Conservation (phyloP, 2,329 filamentous ascomycete genomes). For the Fusarium piperis region DNA sequence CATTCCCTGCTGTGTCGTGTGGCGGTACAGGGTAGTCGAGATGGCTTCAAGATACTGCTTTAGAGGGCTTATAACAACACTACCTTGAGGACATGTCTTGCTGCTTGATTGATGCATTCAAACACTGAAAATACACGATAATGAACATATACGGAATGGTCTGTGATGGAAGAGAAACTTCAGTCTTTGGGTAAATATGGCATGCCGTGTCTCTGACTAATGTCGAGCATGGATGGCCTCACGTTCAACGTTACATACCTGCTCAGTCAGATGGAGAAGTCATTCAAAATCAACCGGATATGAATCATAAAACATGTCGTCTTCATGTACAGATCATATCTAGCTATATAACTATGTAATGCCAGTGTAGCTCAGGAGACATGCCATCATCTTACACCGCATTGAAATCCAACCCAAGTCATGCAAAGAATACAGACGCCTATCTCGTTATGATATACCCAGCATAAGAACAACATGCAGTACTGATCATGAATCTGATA, state of each 20-base stretch:
- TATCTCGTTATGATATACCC: conserved; percentile 12
- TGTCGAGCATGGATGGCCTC: not conserved
- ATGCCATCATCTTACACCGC: conserved; percentile 5
- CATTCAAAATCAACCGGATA: not conserved
- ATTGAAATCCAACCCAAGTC: conserved; percentile 16
- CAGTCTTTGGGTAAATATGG: not conserved
- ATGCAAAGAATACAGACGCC: conserved; percentile 14
- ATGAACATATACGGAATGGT: not conserved
- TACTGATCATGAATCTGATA: not conserved
- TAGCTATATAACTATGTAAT: not conserved
- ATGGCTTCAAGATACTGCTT: not conserved
- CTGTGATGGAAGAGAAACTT: not conserved
- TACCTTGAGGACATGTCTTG: not conserved
- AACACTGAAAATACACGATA: not conserved
- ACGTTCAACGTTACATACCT: not conserved
- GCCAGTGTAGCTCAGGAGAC: not conserved
- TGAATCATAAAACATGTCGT: conserved; percentile 25
- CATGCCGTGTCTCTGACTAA: not conserved
- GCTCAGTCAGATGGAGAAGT: not conserved
- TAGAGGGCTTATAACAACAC: not conserved
- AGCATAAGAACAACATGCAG: conserved; percentile 12
- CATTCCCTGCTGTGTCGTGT: not conserved
- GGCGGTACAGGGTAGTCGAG: conserved; percentile 9
- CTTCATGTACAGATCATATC: conserved; percentile 22
- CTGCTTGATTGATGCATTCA: not conserved